phyloP scores from a whole-genome alignment of 2,329 filamentous ascomycete species.

The Aspergillus awamori region DNA sequence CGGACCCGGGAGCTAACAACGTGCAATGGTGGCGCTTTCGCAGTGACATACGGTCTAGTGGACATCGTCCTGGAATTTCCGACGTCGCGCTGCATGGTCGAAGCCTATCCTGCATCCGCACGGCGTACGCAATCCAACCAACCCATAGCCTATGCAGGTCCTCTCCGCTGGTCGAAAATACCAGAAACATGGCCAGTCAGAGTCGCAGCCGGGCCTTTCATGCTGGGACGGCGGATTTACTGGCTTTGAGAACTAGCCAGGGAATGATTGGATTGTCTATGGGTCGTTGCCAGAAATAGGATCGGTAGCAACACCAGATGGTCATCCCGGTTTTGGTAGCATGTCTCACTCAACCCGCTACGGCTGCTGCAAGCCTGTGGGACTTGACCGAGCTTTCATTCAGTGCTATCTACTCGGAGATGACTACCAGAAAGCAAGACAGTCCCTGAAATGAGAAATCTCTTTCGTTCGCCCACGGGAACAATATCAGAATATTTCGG shows the following conservation, averaged over 20 bases:
- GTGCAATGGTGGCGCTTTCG: neutral
- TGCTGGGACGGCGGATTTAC: slow-evolving; percentile 10
- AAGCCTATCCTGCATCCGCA: slow-evolving; percentile 7
- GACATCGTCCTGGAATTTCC: neutral
- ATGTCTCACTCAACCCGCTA: slow-evolving; percentile 12
- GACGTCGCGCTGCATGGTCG: slow-evolving; percentile 3
- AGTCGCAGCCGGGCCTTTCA: slow-evolving; percentile 1
- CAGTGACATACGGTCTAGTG: neutral
- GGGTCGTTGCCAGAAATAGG: slow-evolving; percentile 14
- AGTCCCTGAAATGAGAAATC: slow-evolving; percentile 3
- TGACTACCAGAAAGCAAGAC: neutral
- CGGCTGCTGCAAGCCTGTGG: slow-evolving; percentile 5
- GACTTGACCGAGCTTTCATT: slow-evolving; percentile 6
- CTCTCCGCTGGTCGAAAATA: slow-evolving; percentile 16
- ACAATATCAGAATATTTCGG: slow-evolving; percentile 26
- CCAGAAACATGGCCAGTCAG: slow-evolving; percentile 25
- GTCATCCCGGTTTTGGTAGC: slow-evolving; percentile 10
- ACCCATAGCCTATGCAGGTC: slow-evolving; percentile 10
- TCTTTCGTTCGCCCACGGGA: neutral
- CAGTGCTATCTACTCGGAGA: slow-evolving; percentile 9
- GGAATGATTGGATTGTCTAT: slow-evolving; percentile 7
- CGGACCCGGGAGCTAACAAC: neutral
- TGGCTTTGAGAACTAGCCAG: slow-evolving; percentile 12
- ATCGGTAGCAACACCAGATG: slow-evolving; percentile 10
- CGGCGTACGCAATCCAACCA: slow-evolving; percentile 13